Base-by-base conservation (phyloP, 208 protist species). In the Crithidia mellificae region DNA sequence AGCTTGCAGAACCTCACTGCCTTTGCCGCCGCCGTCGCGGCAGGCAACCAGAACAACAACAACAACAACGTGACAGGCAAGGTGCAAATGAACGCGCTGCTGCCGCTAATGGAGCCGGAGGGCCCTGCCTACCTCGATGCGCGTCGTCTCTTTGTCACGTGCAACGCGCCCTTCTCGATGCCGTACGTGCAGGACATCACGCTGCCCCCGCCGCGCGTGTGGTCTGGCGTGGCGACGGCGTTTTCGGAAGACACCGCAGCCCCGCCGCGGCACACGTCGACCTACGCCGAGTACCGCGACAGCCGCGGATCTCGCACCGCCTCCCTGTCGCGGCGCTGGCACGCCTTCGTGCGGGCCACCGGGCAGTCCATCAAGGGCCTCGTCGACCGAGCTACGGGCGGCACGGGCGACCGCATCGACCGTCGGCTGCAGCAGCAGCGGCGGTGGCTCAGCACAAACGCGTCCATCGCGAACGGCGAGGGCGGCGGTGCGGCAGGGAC, bases 91-190 rank as follows among this genome's bases (percentile, higher is more conserved):
- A 70, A 39, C n/a, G 19, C 49, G 4, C 38, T 66, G 29, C 56
- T 66, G 49, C 54, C 63, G 4, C 14, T 52, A 27, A 14, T 49
- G 0, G 47, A 44, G 25, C 64, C 62, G 6, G 62, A 20, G 6
- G 17, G 41, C n/a, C 41, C 70, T 1, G 70, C 54, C 38, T 81
- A 83, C 54, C 24, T 79, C 32, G 59, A 78, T 54, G 71, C 85
- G 25, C 78, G 72, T 11, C 77, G 69, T 7, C 74, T 91, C 52
- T 94, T 94, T 55, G 58, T 77, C 20, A 77, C 76, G 6, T 79
- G 79, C 57, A 91, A 79, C 58, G 85, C 88, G 29, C 88, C 88
- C n/a, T 94, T 90, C 68, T 79, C 81, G 19, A 57, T 94, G 34
- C 81, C 88, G 1, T 91, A 87, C 68, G 81, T 90, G 55, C 78